phyloP scores from a whole-genome alignment of 345 rosid genomes.

The Euphorbia tirucalli region DNA sequence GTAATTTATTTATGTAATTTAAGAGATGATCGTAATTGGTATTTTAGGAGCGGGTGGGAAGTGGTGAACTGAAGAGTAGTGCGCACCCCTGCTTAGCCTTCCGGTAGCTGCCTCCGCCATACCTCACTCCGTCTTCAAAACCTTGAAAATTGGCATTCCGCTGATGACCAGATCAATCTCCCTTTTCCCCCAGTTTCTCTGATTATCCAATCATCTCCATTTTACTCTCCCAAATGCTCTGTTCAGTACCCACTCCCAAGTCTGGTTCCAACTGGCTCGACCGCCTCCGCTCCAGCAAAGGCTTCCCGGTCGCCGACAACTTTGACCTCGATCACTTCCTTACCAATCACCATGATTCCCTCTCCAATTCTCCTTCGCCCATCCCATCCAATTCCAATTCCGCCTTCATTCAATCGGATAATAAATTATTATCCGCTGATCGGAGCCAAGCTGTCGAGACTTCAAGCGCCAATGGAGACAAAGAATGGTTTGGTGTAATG shows the following conservation, averaged over 20 bases:
- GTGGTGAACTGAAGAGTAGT: no score
- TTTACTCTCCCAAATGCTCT: conserved; percentile 45
- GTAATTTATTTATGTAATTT: no score
- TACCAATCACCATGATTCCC: conserved; percentile 12
- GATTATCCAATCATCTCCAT: not conserved
- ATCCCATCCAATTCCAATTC: conserved; percentile 24
- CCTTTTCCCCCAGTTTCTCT: not conserved
- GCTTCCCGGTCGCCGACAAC: conserved; percentile 56
- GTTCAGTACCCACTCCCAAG: conserved; percentile 53
- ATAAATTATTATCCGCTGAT: conserved; percentile 14
- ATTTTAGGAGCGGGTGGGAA: no score
- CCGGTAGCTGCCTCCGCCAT: no score
- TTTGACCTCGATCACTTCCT: conserved; percentile 70
- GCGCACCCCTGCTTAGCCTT: no score
- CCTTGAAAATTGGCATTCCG: no score
- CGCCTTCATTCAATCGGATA: conserved; percentile 37
- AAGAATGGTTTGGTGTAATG: conserved; percentile 62
- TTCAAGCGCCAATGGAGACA: conserved; percentile 11
- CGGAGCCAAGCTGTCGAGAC: conserved; percentile 22
- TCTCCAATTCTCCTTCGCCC: conserved; percentile 30
- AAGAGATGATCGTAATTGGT: no score
- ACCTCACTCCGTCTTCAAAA: no score
- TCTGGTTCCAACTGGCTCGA: conserved; percentile 76
- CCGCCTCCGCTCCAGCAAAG: conserved; percentile 81
- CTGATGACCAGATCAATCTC: not conserved